Conservation (phyloP, 139 green algal genomes). For the Ettlia oleoabundans region DNA sequence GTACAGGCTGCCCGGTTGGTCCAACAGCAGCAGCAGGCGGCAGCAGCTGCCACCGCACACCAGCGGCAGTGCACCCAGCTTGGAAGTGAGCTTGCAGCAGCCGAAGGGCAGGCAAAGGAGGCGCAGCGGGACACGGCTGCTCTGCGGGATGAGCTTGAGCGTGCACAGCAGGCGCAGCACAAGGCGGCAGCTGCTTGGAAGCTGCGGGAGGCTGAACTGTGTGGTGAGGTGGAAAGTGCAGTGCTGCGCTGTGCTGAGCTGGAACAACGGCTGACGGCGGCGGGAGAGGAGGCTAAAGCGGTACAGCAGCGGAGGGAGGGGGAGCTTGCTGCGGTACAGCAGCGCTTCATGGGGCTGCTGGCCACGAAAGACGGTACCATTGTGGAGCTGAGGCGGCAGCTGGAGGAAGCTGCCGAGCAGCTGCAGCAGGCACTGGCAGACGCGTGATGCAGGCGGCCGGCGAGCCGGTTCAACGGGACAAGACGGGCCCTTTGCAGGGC, state of each 20-base stretch:
- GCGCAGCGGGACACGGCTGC: background rate
- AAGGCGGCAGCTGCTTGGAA: background rate
- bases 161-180: background rate
- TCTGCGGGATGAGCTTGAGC: background rate
- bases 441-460: no score
- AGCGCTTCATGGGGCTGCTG: conserved; percentile 4
- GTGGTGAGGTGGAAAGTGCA: no score
- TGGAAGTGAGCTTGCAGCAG: background rate
- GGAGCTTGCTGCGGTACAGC: background rate
- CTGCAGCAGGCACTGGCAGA: background rate
- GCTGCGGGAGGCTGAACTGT: no score
- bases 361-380: conserved; percentile 5
- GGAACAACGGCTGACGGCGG: no score
- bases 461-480: no score
- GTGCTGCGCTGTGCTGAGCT: no score
- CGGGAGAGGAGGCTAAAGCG: background rate
- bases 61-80: background rate
- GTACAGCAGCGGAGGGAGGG: background rate
- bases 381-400: background rate
- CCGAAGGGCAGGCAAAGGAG: background rate
- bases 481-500: no score
- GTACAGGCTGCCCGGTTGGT: background rate
- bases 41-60: background rate
- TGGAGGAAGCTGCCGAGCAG: background rate
- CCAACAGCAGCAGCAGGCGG: background rate